These are phyloP conservation scores for Magnusiomyces fungicola DNA, from an alignment of 1,139 yeast species.

Conservation along the genomic window DNA sequence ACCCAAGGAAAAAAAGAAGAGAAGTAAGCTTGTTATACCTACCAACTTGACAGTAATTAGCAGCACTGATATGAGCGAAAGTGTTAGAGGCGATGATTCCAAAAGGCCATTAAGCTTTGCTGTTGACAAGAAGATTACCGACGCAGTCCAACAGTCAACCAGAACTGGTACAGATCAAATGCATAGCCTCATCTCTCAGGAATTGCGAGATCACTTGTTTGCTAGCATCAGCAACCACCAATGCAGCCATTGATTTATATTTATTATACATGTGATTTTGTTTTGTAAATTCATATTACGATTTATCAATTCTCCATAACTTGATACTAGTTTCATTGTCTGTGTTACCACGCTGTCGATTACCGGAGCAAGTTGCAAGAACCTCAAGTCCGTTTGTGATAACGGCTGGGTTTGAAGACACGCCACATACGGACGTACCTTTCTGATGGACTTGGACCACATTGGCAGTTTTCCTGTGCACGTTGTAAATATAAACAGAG, in stretches of 20 bases:
- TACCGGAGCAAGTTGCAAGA: slow-evolving; percentile 1
- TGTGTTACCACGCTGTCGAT: slow-evolving; percentile 2
- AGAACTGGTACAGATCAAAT: slow-evolving; percentile 30
- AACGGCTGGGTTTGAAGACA: slow-evolving; percentile 9
- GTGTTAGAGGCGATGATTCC: too few species aligned
- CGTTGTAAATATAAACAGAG: background rate
- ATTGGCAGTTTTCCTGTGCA: background rate
- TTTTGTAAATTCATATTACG: too few species aligned
- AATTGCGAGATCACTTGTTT: slow-evolving; percentile 25
- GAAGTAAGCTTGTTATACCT: slow-evolving; percentile 7
- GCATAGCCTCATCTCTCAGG: slow-evolving; percentile 29
- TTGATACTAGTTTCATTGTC: background rate
- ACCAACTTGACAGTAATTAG: background rate
- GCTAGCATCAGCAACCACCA: slow-evolving; percentile 12
- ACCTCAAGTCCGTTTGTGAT: slow-evolving; percentile 6
- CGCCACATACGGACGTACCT: background rate
- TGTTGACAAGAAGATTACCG: slow-evolving; percentile 15
- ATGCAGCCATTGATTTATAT: slow-evolving; percentile 12
- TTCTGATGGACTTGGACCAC: background rate
- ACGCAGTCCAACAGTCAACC: slow-evolving; percentile 22
- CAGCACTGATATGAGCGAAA: background rate
- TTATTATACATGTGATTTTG: background rate
- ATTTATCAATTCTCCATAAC: slow-evolving; percentile 16
- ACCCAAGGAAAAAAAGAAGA: slow-evolving; percentile 2
- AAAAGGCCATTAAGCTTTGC: background rate